These are phyloP conservation scores for Nematodospora valgi DNA, from an alignment of 805 yeast genomes.

Conservation along the genomic window DNA sequence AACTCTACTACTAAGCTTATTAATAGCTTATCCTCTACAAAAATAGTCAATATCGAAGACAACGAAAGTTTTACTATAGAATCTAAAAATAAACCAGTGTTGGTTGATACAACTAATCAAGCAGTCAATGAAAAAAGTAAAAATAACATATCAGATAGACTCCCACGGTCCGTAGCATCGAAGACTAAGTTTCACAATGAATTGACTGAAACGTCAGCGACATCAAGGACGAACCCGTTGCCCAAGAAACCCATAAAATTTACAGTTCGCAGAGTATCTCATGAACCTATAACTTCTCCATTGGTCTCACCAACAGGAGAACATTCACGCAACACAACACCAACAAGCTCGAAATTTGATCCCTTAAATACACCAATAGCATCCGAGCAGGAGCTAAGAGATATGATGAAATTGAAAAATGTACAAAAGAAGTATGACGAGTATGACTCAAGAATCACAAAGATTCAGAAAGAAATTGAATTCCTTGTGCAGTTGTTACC, in stretches of 20 bases:
- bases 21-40: slow-evolving; percentile 15
- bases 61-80: no score
- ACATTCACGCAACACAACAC: background rate
- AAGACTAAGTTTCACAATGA: slow-evolving; percentile 9
- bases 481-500: slow-evolving; percentile 39
- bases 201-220: background rate
- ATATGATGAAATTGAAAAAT: slow-evolving; percentile 14
- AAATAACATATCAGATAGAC: slow-evolving; percentile 1
- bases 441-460: slow-evolving; percentile 26
- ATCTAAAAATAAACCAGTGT: no score
- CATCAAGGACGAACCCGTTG: background rate
- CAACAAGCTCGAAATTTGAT: background rate
- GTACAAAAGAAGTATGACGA: slow-evolving; percentile 35
- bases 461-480: slow-evolving; percentile 37
- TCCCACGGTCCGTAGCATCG: slow-evolving; percentile 8
- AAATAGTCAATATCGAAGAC: no score
- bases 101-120: no score
- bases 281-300: slow-evolving; percentile 21
- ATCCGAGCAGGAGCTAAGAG: slow-evolving; percentile 8
- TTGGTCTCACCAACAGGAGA: slow-evolving; percentile 2
- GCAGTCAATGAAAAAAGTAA: background rate
- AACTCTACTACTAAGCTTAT: slow-evolving; percentile 23
- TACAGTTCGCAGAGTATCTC: slow-evolving; percentile 31
- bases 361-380: slow-evolving; percentile 1
- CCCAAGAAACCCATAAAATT: slow-evolving; percentile 27